Base-by-base conservation (phyloP, 140 eudicot species). In the Stevia rebaudiana region DNA sequence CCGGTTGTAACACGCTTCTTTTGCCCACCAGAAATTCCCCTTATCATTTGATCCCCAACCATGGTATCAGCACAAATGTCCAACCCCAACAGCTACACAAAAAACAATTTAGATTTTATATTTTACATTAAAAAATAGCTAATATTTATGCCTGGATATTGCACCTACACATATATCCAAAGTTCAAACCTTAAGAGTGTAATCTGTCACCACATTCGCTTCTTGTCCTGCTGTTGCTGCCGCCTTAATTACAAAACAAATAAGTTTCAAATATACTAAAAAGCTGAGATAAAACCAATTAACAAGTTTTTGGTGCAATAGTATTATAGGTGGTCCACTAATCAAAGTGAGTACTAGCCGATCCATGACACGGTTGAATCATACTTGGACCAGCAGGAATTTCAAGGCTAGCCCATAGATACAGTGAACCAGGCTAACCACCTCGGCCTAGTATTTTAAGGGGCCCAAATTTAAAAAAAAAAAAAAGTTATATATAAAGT, bases 21-120 rank as follows among this genome's bases (percentile, higher is more conserved):
- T 68, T 89, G 97, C 19, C 97, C 97, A 28, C 97, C 97, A 12
- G 97, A 89, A 40, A 89, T 89, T 24, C 97, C 97, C 68, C 94
- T 80, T 12, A 86, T 67, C 97, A 89, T 89, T 77, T 89, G 94
- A 52, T 89, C 88, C 52, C 97, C 97, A 56, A 89, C 97, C 58
- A 89, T 51, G 15, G 86, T 89, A 63, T 89, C 97, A 1, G 97
- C 95, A 61, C 97, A 89, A 13, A 77, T 80, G 55, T 89, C 97
- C 47, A 89, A 87, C 41, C 97, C 97, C 74, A 89, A 76, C 66
- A 89, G 80, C 97, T 85, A 79, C 67, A 68, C 36, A 69, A 21
- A 36, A 35, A n/a, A 36, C 37, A 0, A 11, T 53, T 35, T 5
- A 0, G 21, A 54, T 5, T 54, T 54, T 54, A 21, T 17, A 28